Evolutionary conservation across 1,139 yeast genomes (phyloP), one percentile per base, ranked within the genome.

Genomic region (Kurtzmaniella quercitrusa): DNA sequence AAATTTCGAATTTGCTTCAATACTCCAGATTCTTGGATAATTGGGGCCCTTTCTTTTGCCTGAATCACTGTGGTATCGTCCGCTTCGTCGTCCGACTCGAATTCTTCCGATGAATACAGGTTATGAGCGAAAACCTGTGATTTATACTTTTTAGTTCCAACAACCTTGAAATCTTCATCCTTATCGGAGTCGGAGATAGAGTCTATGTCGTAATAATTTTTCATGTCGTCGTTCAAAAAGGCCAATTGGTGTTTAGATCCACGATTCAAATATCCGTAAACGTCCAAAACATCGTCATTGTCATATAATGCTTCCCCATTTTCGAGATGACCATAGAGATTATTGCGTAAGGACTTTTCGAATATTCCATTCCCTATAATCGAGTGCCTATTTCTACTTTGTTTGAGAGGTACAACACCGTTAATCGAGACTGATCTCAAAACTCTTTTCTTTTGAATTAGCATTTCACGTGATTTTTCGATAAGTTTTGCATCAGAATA

Each of bases 401-500:
- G 24, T 43, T 46, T 2, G 16, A 15, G 11, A 12, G 25, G 14
- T 16, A 69, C 48, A 12, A 69, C 65, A 1, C 76, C 66, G 50
- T 72, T 72, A 40, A 71, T 70, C 1, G 76, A 70, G 3, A 72
- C 78, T 7, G 73, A 65, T 43, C 78, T 56, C 43, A 73, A 61
- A 3, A 73, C 76, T 39, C 77, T 56, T 48, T 73, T 72, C 55
- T 71, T 71, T 47, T 70, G 68, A 31, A 73, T 70, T 40, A 73
- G 59, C 56, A 68, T 56, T 44, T 71, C 71, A 48, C 63, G 63
- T 18, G 74, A 69, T 46, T 61, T 64, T 50, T 72, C 72, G 38
- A 78, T 78, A 49, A 78, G 66, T 48, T 75, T 70, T 40, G 77
- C 79, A 60, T 78, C 83, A 2, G 80, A 75, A 52, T 78, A 78